These are phyloP conservation scores for Lepidium africanum DNA, from an alignment of 345 rosid species.

Conservation along the genomic window DNA sequence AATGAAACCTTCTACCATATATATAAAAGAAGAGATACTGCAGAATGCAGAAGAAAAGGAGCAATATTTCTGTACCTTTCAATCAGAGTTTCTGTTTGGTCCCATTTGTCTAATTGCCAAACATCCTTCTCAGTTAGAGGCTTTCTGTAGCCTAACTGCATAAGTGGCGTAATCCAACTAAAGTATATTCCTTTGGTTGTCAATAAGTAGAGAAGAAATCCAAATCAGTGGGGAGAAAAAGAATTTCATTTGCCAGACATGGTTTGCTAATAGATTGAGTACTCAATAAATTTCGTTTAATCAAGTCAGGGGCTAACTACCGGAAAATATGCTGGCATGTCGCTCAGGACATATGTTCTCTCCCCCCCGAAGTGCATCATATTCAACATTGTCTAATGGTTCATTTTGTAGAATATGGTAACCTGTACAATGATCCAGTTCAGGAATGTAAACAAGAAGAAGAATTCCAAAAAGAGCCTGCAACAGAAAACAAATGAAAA, in stretches of 20 bases:
- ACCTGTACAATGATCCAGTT: constrained; percentile 61
- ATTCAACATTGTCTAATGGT: constrained; percentile 45
- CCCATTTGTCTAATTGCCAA: constrained; percentile 95
- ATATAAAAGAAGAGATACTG: neutral
- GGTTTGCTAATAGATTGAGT: neutral
- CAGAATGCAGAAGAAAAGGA: constrained; percentile 11
- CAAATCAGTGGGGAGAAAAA: neutral
- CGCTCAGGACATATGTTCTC: constrained; percentile 82
- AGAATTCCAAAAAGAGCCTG: constrained; percentile 75
- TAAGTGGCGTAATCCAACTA: constrained; percentile 84
- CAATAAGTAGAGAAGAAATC: neutral
- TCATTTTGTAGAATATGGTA: constrained; percentile 45
- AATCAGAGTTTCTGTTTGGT: constrained; percentile 67
- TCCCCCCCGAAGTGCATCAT: constrained; percentile 69
- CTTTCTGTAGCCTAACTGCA: constrained; percentile 76
- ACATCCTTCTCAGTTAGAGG: constrained; percentile 87
- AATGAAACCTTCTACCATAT: neutral
- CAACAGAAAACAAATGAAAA: constrained; percentile 4
- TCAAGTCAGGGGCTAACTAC: constrained; percentile 46
- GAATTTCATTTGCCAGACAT: neutral
- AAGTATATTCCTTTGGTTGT: constrained; percentile 50
- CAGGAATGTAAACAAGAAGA: constrained; percentile 61
- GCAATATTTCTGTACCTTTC: constrained; percentile 38
- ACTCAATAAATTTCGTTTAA: neutral
- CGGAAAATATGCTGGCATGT: constrained; percentile 54